Conservation (phyloP, 306 rosid species). For the Potentilla sterilis region DNA sequence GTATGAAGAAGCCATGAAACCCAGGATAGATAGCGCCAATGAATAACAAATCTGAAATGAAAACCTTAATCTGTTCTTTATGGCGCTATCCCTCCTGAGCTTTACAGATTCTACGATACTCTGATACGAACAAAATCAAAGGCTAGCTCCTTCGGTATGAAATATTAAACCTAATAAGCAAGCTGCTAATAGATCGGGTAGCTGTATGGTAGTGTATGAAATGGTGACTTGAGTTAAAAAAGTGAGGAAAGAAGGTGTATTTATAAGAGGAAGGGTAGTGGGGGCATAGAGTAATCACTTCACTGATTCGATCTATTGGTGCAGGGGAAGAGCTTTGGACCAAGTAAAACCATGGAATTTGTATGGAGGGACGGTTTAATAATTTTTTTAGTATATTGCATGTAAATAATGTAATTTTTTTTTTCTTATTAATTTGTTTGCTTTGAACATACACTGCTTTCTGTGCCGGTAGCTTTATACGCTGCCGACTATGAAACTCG, state of each 20-base stretch:
- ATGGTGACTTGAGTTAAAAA: conserved; percentile 31
- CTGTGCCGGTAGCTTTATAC: conserved; percentile 32
- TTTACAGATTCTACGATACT: conserved; percentile 58
- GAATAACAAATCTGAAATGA: neutral
- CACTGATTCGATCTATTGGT: conserved; percentile 13
- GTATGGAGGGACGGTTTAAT: conserved; percentile 38
- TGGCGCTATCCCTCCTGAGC: conserved; percentile 99
- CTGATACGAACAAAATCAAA: neutral
- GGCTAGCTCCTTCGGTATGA: neutral
- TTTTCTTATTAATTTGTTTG: neutral
- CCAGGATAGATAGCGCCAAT: conserved; percentile 88
- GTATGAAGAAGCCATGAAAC: conserved; percentile 63
- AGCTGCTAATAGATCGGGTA: neutral
- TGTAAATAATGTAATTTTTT: neutral
- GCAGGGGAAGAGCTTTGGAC: conserved; percentile 23
- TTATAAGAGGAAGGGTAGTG: conserved; percentile 41
- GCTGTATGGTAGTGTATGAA: neutral
- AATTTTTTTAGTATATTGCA: neutral
- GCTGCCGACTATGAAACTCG: conserved; percentile 58
- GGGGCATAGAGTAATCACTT: neutral
- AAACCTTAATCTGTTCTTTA: neutral
- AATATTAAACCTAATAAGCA: neutral
- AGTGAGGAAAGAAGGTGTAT: conserved; percentile 26
- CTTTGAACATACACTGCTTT: conserved; percentile 1
- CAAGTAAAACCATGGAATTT: conserved; percentile 1